Evolutionary conservation across 257 asterid genomes (phyloP).

Genomic region (Catharanthus roseus): DNA sequence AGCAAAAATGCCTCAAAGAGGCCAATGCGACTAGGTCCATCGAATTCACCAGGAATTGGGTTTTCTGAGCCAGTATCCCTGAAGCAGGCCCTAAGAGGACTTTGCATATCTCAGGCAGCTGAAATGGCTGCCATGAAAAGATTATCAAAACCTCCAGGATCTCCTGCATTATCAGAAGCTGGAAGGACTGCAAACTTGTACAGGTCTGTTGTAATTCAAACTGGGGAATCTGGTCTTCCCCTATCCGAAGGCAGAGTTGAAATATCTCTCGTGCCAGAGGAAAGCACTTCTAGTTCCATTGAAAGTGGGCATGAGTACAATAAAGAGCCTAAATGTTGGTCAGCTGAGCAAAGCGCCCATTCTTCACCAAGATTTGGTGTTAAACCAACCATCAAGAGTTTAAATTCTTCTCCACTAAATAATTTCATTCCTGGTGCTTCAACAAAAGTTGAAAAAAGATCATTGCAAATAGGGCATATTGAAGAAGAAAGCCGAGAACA

Average conservation of each 20-base stretch:
- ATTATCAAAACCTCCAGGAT: conserved; percentile 52
- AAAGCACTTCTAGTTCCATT: conserved; percentile 40
- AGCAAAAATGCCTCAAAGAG: conserved; percentile 50
- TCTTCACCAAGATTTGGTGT: conserved; percentile 34
- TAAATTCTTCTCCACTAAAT: conserved; percentile 20
- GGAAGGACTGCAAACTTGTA: conserved; percentile 37
- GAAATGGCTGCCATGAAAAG: conserved; percentile 83
- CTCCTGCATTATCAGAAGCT: conserved; percentile 67
- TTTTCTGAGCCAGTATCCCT: conserved; percentile 79
- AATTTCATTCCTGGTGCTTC: conserved; percentile 19
- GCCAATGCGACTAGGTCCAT: conserved; percentile 59
- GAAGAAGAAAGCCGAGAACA: conserved; percentile 23
- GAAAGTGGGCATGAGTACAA: conserved; percentile 19
- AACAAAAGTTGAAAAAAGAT: conserved; percentile 5
- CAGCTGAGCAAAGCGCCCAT: conserved; percentile 32
- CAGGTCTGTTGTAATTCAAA: conserved; percentile 43
- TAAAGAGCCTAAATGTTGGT: conserved; percentile 31
- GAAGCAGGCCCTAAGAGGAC: conserved; percentile 89
- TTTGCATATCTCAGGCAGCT: conserved; percentile 93
- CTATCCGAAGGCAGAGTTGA: conserved; percentile 21
- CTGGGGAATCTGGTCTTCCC: conserved; percentile 37
- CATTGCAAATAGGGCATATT: conserved; percentile 8
- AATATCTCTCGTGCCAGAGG: conserved; percentile 40
- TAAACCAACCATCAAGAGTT: conserved; percentile 16
- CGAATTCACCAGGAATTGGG: conserved; percentile 69